Conservation (phyloP, 345 rosid genomes). For the Microcos paniculata region DNA sequence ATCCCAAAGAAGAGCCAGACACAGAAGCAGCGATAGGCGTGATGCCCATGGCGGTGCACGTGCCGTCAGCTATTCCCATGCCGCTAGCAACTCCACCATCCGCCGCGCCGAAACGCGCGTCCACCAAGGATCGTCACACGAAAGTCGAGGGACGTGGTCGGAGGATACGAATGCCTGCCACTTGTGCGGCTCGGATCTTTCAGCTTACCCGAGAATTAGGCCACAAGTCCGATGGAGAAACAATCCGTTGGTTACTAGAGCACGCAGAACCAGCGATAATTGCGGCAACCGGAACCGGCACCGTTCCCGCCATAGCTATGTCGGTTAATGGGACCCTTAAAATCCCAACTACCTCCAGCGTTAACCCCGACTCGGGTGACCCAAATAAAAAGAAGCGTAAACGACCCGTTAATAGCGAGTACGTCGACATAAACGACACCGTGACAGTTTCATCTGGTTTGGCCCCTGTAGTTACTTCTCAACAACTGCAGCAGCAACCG, state of each 20-base stretch:
- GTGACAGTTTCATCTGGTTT: conserved; percentile 48
- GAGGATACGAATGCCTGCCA: conserved; percentile 96
- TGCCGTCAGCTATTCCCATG: conserved; percentile 34
- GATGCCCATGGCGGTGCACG: conserved; percentile 31
- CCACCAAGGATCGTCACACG: conserved; percentile 88
- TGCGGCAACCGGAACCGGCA: conserved; percentile 89
- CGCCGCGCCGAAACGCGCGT: conserved; percentile 53
- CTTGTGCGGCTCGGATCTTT: conserved; percentile 90
- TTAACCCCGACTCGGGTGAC: conserved; percentile 40
- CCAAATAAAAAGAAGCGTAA: conserved; percentile 62
- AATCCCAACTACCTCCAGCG: conserved; percentile 68
- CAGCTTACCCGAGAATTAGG: conserved; percentile 86
- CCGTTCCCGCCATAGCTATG: conserved; percentile 92
- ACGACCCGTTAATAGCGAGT: conserved; percentile 73
- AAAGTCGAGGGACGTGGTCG: conserved; percentile 92
- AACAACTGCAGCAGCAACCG: conserved; percentile 7
- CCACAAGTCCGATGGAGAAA: conserved; percentile 90
- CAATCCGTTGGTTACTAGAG: conserved; percentile 83
- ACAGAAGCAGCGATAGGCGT: conserved; percentile 12
- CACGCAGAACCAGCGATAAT: conserved; percentile 88
- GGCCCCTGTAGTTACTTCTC: conserved; percentile 44
- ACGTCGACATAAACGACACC: conserved; percentile 56
- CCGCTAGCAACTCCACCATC: conserved; percentile 30
- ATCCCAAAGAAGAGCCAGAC: conserved; percentile 38
- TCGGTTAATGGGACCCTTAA: conserved; percentile 83